Base-by-base conservation (phyloP, 2,329 filamentous ascomycete species). In the Bipolaris cookei region DNA sequence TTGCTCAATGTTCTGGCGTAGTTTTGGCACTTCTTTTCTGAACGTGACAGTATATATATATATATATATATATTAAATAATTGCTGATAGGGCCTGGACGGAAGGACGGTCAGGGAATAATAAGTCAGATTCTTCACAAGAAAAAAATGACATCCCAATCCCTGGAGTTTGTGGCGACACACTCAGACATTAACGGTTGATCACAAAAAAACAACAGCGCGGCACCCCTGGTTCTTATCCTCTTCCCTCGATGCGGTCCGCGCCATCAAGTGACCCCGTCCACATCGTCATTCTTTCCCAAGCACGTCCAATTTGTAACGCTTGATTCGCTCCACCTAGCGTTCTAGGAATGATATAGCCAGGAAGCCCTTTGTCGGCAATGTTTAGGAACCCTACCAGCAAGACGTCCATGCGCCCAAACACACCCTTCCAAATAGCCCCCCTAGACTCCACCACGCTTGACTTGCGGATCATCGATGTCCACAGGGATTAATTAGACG, bases 301-400 rank as follows among this genome's bases (percentile, higher is more conserved):
- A 56, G 49, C 35, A 28, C 42, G 39, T 43, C 38, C 35, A 47
- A 46, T 53, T 56, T 45, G 44, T 56, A 42, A 53, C 42, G 35
- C 49, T 53, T 56, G 54, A 56, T 50, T 56, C 54, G 54, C 54
- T 56, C 49, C 54, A 56, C 54, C 54, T 56, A 47, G 49, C 54
- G 44, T 47, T 56, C 54, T 56, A 53, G 54, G 54, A 56, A 56
- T 35, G 42, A 46, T 52, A 46, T 47, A 37, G 49, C 54, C 39
- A 56, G 54, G 54, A 56, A 56, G 25, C 38, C 54, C 54, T 56
- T 56, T 50, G 43, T 43, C 45, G 49, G 54, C 20, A 52, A 51
- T 34, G 20, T 43, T 47, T 56, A 46, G 42, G 21, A 56, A 45
- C 48, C 54, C 44, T 42, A 42, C 34, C 54, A 42, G 38, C 47